phyloP scores from a whole-genome alignment of 495 filamentous ascomycete genomes.

The Articulospora tetracladia region DNA sequence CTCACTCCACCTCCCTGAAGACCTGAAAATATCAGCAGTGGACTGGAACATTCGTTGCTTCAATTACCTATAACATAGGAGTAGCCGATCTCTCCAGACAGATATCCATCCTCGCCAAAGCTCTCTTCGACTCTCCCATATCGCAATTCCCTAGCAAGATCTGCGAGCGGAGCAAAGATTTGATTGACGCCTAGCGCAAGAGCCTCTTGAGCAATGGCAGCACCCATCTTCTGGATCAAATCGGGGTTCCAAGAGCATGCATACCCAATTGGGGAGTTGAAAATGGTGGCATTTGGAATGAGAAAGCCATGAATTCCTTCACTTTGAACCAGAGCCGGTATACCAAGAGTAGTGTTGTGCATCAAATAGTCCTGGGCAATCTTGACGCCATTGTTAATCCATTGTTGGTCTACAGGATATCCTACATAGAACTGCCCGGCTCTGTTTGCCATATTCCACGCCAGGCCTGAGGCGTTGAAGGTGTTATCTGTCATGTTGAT shows the following conservation, averaged over 20 bases:
- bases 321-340: constrained; percentile 65
- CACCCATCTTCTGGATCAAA: constrained; percentile 54
- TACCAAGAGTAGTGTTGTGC: constrained; percentile 52
- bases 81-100: constrained; percentile 41
- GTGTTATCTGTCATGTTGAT: constrained; percentile 52
- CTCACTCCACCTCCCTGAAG: constrained; percentile 57
- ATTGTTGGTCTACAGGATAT: constrained; percentile 57
- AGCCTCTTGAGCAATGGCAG: constrained; percentile 56
- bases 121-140: constrained; percentile 71
- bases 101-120: constrained; percentile 60
- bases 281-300: constrained; percentile 62
- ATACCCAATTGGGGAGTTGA: constrained; percentile 68
- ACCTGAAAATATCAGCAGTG: neutral
- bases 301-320: constrained; percentile 71
- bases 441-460: constrained; percentile 57
- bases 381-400: constrained; percentile 39
- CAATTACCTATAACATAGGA: constrained; percentile 38
- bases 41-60: neutral
- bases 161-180: constrained; percentile 63
- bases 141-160: constrained; percentile 62
- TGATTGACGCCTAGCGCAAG: constrained; percentile 62
- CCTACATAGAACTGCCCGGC: constrained; percentile 68
- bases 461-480: constrained; percentile 62
- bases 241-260: constrained; percentile 61
- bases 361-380: constrained; percentile 19